phyloP scores from a whole-genome alignment of 768 basidiomycete species.

The Cyclocybe cylindracea region DNA sequence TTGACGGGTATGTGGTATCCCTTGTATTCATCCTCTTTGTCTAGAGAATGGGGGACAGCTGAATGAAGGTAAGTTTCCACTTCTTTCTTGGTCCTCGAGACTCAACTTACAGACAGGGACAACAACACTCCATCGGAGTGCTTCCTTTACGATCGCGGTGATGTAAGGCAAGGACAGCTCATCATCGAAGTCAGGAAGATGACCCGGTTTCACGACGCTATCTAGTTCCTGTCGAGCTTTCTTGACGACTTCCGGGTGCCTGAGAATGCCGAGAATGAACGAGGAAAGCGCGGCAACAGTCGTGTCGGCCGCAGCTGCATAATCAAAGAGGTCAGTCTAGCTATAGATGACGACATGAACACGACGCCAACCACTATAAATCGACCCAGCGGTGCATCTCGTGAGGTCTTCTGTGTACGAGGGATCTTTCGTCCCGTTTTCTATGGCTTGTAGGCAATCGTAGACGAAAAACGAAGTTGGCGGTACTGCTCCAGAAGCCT shows the following conservation, averaged over 20 bases:
- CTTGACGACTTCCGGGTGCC: slow-evolving; percentile 30
- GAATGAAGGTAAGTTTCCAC: neutral
- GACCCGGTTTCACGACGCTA: slow-evolving; percentile 26
- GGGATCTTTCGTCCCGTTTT: too few relatives aligned
- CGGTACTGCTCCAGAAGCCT: too few relatives aligned
- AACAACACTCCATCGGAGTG: slow-evolving; percentile 28
- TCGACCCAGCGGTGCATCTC: too few relatives aligned
- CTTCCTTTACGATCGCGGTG: slow-evolving; percentile 30
- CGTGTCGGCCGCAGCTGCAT: neutral
- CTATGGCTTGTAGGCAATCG: too few relatives aligned
- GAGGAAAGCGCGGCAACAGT: slow-evolving; percentile 27
- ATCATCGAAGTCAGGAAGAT: slow-evolving; percentile 33
- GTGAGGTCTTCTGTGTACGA: too few relatives aligned
- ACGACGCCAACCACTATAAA: too few relatives aligned
- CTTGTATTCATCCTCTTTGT: slow-evolving; percentile 27
- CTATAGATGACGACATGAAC: too few relatives aligned
- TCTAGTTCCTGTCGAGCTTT: slow-evolving; percentile 38
- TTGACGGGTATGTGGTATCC: slow-evolving; percentile 32
- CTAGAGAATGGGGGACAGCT: slow-evolving; percentile 22
- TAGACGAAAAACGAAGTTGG: too few relatives aligned
- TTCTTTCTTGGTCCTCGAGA: neutral
- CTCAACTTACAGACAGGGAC: slow-evolving; percentile 23
- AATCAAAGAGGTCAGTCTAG: too few relatives aligned
- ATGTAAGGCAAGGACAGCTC: slow-evolving; percentile 29
- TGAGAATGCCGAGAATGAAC: slow-evolving; percentile 34